Evolutionary conservation across 1,139 yeast genomes (phyloP), one percentile per base, ranked within the genome.

Genomic region (Lodderomyces margitis): DNA sequence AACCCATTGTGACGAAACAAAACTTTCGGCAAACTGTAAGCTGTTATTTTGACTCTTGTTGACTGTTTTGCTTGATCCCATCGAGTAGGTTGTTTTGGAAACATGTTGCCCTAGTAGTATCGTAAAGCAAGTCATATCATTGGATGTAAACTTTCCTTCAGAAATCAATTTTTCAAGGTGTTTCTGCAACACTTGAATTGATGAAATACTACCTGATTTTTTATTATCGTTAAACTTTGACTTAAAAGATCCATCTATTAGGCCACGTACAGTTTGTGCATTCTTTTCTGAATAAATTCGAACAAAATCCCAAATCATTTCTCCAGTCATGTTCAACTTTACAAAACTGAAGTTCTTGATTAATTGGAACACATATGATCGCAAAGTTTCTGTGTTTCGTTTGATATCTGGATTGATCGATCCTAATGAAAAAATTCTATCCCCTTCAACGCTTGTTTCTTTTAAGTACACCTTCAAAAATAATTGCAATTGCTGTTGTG

Each of bases 351-450:
- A 70, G 30, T 58, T 59, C 47, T 75, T 75, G 21, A 83, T 62
- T 44, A 79, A 63, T 33, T 69, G 72, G 44, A 83, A 78, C 2
- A 83, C 76, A 54, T 74, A 68, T 0, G 66, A 57, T 51, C 81
- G 68, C 34, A 85, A 58, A 2, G 57, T 45, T 10, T 66, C 64
- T 30, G 81, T 73, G 53, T 82, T 82, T 38, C 64, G 63, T 24
- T 68, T 63, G 33, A 85, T 85, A 42, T 82, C 87, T 4, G 83
- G 81, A 53, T 85, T 85, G 37, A 80, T 79, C 21, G 81, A 75
- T 2, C 92, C 94, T 37, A 85, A 61, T 1, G 88, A 80, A 39
- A 83, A 73, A 5, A 83, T 71, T 56, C 75, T 78, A 7, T 75
- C 70, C 33, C 75, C 63, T 48, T 85, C 91, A 17, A 70, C 75